These are phyloP conservation scores for Lactarius sp. DNA, from an alignment of 768 basidiomycete species.

Conservation along the genomic window DNA sequence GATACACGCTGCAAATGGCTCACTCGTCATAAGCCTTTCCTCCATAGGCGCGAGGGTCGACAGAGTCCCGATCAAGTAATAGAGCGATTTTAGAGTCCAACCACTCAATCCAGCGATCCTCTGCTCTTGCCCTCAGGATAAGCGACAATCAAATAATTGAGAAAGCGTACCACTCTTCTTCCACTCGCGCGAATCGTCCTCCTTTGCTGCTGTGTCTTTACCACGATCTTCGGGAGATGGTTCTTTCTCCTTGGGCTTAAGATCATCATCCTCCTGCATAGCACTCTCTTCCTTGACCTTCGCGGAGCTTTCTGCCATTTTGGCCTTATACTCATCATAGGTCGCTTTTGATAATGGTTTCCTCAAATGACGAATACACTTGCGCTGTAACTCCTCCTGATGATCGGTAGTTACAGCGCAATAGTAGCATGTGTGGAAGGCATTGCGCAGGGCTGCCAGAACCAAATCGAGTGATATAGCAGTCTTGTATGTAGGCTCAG, in stretches of 20 bases:
- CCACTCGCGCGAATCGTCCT: conserved; percentile 44
- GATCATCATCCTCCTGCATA: conserved; percentile 35
- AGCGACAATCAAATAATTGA: conserved; percentile 13
- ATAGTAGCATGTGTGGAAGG: conserved; percentile 96
- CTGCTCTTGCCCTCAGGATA: conserved; percentile 37
- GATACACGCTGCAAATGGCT: conserved; percentile 32
- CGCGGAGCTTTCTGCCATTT: conserved; percentile 41
- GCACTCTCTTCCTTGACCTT: conserved; percentile 45
- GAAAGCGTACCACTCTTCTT: conserved; percentile 60
- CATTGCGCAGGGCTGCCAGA: conserved; percentile 87
- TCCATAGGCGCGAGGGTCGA: conserved; percentile 85
- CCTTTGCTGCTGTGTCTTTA: conserved; percentile 31
- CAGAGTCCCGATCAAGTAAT: conserved; percentile 67
- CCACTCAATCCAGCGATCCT: conserved; percentile 87
- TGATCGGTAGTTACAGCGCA: conserved; percentile 91
- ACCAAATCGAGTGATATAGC: conserved; percentile 86
- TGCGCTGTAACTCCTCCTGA: conserved; percentile 90
- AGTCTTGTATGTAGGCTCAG: conserved; percentile 43
- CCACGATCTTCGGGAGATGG: conserved; percentile 29
- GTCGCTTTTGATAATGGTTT: conserved; percentile 60
- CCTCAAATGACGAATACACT: conserved; percentile 90
- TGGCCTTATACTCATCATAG: conserved; percentile 57
- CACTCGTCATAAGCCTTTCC: conserved; percentile 90
- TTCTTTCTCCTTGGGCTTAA: conserved; percentile 34
- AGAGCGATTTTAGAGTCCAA: conserved; percentile 83